Evolutionary conservation across 345 rosid genomes (phyloP).

Genomic region (Ceriops tagal): DNA sequence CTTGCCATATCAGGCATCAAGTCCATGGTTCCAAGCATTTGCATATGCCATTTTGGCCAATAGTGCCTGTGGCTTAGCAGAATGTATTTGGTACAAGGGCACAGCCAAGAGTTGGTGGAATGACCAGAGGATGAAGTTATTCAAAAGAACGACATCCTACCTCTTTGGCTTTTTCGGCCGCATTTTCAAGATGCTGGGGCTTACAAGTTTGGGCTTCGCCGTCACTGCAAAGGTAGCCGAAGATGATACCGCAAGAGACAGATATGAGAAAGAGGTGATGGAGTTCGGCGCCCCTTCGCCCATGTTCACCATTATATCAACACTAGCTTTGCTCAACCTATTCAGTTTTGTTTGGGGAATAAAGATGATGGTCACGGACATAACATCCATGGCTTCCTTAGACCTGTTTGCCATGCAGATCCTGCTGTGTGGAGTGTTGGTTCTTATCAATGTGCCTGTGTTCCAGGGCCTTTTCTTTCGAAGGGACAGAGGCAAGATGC

Average conservation of each 20-base stretch:
- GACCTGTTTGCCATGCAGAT: background rate
- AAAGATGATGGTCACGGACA: background rate
- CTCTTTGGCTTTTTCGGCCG: background rate
- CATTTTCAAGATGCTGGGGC: background rate
- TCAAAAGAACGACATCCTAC: background rate
- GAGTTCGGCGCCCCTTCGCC: background rate
- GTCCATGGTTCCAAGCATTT: background rate
- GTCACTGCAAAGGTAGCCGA: background rate
- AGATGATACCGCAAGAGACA: background rate
- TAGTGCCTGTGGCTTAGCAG: background rate
- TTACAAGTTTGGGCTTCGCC: background rate
- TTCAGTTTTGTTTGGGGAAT: constrained; percentile 1
- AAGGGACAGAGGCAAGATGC: background rate
- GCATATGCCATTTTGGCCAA: background rate
- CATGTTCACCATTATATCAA: background rate
- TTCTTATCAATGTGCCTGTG: background rate
- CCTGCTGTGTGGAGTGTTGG: background rate
- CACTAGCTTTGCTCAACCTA: background rate
- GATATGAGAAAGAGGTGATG: background rate
- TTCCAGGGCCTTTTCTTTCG: background rate
- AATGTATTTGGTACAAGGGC: background rate
- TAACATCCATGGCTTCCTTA: background rate
- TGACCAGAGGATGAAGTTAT: background rate
- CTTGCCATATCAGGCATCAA: background rate
- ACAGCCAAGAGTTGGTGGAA: background rate